Conservation (phyloP, 495 filamentous ascomycete species). For the Annulohypoxylon moriforme region DNA sequence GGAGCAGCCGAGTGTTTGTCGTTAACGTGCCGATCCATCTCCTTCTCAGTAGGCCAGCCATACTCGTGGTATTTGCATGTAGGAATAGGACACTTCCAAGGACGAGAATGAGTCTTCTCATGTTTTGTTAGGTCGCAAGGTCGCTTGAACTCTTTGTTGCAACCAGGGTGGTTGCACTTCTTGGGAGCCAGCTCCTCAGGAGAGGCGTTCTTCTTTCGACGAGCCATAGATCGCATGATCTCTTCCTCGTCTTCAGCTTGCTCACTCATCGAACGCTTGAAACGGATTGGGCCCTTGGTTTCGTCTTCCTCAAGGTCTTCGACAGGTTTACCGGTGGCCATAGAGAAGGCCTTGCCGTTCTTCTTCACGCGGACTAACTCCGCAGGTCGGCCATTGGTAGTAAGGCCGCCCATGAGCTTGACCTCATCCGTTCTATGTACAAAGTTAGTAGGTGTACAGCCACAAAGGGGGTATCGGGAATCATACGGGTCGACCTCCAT, state of each 20-base stretch:
- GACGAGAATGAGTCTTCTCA: slow-evolving; percentile 95
- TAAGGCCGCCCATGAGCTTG: slow-evolving; percentile 78
- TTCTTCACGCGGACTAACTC: slow-evolving; percentile 81
- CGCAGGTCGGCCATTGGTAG: slow-evolving; percentile 78
- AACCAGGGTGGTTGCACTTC: slow-evolving; percentile 71
- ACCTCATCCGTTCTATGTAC: slow-evolving; percentile 70
- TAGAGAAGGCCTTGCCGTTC: slow-evolving; percentile 79
- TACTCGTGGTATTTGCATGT: slow-evolving; percentile 87
- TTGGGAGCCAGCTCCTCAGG: slow-evolving; percentile 80
- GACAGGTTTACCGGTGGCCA: slow-evolving; percentile 69
- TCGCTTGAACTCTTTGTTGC: slow-evolving; percentile 91
- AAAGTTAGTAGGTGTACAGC: slow-evolving; percentile 54
- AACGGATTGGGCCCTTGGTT: slow-evolving; percentile 53
- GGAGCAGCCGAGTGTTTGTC: slow-evolving; percentile 91
- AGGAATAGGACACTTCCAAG: slow-evolving; percentile 86
- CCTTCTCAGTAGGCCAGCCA: slow-evolving; percentile 98
- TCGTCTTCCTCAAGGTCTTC: slow-evolving; percentile 61
- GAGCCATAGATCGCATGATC: slow-evolving; percentile 86
- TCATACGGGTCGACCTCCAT: slow-evolving; percentile 67
- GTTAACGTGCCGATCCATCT: slow-evolving; percentile 92
- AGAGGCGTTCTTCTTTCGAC: slow-evolving; percentile 80
- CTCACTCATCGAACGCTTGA: slow-evolving; percentile 73
- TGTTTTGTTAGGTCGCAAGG: slow-evolving; percentile 95
- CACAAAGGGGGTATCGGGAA: background rate
- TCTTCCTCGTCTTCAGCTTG: slow-evolving; percentile 76